A percentile compares a stretch with the other conserved stretches of the same genome.
Evolutionary conservation across 805 yeast species (phyloP).

Genomic region (Yamadazyma phyllophila): DNA sequence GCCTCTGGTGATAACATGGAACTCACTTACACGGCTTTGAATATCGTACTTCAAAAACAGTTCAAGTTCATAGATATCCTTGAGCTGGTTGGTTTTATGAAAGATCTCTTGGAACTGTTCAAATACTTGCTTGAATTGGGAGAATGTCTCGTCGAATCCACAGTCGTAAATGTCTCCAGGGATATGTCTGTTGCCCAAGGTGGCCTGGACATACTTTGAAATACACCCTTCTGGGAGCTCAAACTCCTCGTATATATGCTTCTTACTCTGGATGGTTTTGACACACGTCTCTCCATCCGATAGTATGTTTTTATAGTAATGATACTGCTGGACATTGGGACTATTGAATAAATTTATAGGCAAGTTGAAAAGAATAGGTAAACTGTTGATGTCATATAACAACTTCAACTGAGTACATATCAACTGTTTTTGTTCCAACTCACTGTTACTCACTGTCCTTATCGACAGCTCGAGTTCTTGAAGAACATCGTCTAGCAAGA

Average conservation of each 20-base stretch:
- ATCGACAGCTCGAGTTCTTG: conserved; percentile 34
- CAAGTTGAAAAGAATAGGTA: conserved; percentile 10
- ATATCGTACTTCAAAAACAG: conserved; percentile 28
- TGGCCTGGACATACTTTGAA: conserved; percentile 36
- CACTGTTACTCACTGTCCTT: conserved; percentile 17
- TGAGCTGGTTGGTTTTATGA: conserved; percentile 17
- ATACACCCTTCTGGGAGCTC: conserved; percentile 24
- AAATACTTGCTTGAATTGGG: conserved; percentile 20
- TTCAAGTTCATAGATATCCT: conserved; percentile 23
- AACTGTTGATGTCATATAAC: conserved; percentile 24
- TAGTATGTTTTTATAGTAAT: conserved; percentile 16
- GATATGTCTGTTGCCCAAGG: conserved; percentile 35
- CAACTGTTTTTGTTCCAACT: conserved; percentile 12
- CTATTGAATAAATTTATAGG: conserved; percentile 9
- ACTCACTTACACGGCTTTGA: conserved; percentile 17
- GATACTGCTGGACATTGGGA: not conserved
- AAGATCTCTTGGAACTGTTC: conserved; percentile 19
- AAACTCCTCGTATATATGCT: conserved; percentile 2
- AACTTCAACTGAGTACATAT: conserved; percentile 25
- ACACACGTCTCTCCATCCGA: conserved; percentile 15
- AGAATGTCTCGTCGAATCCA: conserved; percentile 20
- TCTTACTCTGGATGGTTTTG: conserved; percentile 5
- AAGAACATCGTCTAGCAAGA: conserved; percentile 21
- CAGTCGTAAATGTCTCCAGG: conserved; percentile 32
- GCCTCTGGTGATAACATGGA: conserved; percentile 58